A percentile compares a stretch with the other conserved stretches of the same genome.
Conservation (phyloP, 2,329 filamentous ascomycete genomes). For the Lachnellula hyalina region DNA sequence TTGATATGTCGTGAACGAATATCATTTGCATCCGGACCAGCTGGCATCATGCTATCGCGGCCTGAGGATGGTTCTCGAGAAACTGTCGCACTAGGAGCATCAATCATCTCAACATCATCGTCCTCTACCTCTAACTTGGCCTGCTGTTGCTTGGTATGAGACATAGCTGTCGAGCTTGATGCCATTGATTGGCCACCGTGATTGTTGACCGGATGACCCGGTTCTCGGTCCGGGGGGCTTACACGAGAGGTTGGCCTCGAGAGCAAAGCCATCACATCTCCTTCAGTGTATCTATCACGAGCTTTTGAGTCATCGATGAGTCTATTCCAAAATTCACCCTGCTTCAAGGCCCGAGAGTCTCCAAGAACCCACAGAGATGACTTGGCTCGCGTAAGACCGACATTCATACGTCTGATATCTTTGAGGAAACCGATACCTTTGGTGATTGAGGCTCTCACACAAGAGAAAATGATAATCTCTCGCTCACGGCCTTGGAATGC, state of each 20-base stretch:
- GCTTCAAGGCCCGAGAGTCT: conserved; percentile 77
- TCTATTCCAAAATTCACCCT: conserved; percentile 86
- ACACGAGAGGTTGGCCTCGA: conserved; percentile 37
- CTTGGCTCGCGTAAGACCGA: conserved; percentile 93
- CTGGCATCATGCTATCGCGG: not conserved
- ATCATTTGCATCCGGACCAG: not conserved
- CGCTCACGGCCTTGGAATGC: conserved; percentile 96
- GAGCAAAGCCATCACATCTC: conserved; percentile 52
- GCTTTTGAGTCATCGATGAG: conserved; percentile 75
- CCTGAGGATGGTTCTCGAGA: conserved; percentile 11
- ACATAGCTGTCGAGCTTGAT: not conserved
- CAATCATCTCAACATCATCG: conserved; percentile 20
- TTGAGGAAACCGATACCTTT: conserved; percentile 98
- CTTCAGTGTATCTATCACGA: conserved; percentile 72
- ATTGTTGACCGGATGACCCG: not conserved
- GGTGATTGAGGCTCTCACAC: conserved; percentile 85
- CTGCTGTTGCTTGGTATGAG: not conserved
- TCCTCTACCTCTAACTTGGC: conserved; percentile 7
- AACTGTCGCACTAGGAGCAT: conserved; percentile 8
- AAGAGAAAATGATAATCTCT: conserved; percentile 98
- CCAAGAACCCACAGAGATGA: conserved; percentile 95
- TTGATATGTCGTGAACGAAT: not conserved
- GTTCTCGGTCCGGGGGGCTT: not conserved
- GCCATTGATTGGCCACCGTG: not conserved
- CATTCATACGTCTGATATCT: conserved; percentile 98